These are phyloP conservation scores for Tetradesmus lagerheimii DNA, from an alignment of 139 green algal species.

Conservation along the genomic window DNA sequence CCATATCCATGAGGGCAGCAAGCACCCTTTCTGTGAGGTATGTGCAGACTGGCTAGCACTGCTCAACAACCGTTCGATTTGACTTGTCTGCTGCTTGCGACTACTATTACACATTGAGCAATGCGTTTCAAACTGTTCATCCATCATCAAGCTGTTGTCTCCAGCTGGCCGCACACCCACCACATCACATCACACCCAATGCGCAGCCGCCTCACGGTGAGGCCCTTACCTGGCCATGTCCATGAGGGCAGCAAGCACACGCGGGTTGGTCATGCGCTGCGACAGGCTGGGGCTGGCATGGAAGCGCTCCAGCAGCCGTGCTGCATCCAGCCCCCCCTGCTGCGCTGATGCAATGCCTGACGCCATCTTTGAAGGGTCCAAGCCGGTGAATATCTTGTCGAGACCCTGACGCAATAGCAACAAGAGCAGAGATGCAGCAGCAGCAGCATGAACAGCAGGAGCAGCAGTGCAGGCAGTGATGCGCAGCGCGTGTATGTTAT, in stretches of 20 bases:
- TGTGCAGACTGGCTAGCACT: no score
- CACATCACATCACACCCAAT: not conserved
- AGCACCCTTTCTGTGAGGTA: no score
- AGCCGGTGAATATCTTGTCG: not conserved
- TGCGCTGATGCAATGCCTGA: not conserved
- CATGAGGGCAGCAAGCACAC: slow-evolving; percentile 42
- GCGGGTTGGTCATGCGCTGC: slow-evolving; percentile 5
- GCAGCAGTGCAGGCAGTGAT: not conserved
- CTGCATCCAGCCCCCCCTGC: slow-evolving; percentile 14
- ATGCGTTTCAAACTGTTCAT: no score
- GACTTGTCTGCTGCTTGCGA: no score
- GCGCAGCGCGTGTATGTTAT: no score
- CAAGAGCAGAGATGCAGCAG: no score
- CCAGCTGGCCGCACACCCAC: not conserved
- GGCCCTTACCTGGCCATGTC: slow-evolving; percentile 37
- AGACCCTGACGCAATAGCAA: slow-evolving; percentile 20
- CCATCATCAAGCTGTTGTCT: no score
- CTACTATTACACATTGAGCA: no score
- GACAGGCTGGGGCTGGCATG: slow-evolving; percentile 25
- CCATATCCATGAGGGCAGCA: slow-evolving; percentile 41
- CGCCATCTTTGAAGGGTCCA: not conserved
- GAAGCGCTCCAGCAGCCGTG: not conserved
- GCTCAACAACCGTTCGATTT: no score
- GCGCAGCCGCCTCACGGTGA: no score
- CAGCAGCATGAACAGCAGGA: slow-evolving; percentile 3